Percentiles rank a stretch among this genome's conserved stretches.
These are phyloP conservation scores for Cardiospermum halicacabum DNA, from an alignment of 345 rosid genomes.

Conservation along the genomic window DNA sequence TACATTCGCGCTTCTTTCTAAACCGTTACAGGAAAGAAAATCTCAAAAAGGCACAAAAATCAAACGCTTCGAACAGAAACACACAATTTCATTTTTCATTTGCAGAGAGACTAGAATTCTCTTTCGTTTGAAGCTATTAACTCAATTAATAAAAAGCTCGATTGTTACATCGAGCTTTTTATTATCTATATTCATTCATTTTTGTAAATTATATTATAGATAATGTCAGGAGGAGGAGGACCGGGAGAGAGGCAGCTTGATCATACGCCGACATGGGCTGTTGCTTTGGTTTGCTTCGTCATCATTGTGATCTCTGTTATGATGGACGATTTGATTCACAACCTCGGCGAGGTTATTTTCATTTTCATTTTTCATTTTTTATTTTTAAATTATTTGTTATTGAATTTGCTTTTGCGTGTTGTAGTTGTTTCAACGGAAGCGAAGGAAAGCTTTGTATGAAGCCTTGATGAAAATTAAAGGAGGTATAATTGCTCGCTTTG, in stretches of 20 bases:
- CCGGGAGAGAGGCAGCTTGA: conserved; percentile 67
- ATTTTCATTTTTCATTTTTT: not conserved
- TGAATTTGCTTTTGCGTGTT: too few relatives aligned
- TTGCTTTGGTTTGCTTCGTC: conserved; percentile 60
- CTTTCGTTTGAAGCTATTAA: too few relatives aligned
- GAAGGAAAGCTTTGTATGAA: conserved; percentile 62
- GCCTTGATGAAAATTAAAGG: conserved; percentile 83
- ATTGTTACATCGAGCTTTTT: not conserved
- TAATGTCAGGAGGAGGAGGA: conserved; percentile 45
- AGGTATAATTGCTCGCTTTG: conserved; percentile 33
- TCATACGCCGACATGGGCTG: conserved; percentile 97
- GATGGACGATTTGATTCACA: conserved; percentile 63
- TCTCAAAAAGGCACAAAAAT: too few relatives aligned
- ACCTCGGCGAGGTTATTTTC: conserved; percentile 42
- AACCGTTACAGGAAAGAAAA: too few relatives aligned
- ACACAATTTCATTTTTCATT: too few relatives aligned
- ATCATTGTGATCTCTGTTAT: conserved; percentile 65
- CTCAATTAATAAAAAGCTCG: not conserved
- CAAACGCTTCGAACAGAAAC: too few relatives aligned
- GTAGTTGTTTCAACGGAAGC: conserved; percentile 44
- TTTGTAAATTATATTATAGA: not conserved
- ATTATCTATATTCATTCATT: not conserved
- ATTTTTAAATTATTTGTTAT: too few relatives aligned
- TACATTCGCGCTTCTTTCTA: too few relatives aligned
- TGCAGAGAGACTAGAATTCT: too few relatives aligned